Percentiles rank a stretch among this genome's conserved stretches.
These are phyloP conservation scores for Fusarium sp. DNA, from an alignment of 2,329 filamentous ascomycete species.

Conservation along the genomic window DNA sequence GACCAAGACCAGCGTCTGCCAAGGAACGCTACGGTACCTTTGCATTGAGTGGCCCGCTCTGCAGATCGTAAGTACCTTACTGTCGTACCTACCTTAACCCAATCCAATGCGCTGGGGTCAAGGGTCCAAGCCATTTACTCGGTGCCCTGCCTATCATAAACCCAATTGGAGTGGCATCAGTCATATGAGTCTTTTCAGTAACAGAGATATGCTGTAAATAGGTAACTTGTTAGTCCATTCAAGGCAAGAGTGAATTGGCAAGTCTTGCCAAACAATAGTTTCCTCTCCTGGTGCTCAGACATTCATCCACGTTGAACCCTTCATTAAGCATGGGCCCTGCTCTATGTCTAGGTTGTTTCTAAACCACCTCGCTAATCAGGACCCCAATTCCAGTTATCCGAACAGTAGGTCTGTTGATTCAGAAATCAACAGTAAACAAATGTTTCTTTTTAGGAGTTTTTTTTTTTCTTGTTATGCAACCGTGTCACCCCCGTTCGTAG, in stretches of 20 bases:
- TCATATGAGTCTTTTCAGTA: background rate
- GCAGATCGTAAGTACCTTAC: slow-evolving; percentile 13
- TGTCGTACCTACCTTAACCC: slow-evolving; percentile 17
- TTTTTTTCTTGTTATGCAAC: slow-evolving; percentile 18
- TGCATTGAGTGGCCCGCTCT: slow-evolving; percentile 18
- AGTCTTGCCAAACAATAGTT: slow-evolving; percentile 1
- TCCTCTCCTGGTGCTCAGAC: slow-evolving; percentile 1
- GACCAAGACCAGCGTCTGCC: slow-evolving; percentile 7
- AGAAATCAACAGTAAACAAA: background rate
- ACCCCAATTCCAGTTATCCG: slow-evolving; percentile 9
- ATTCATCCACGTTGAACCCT: slow-evolving; percentile 21
- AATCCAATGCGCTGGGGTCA: slow-evolving; percentile 23
- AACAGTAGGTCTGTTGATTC: background rate
- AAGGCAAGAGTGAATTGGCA: background rate
- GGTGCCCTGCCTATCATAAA: slow-evolving; percentile 33
- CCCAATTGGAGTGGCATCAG: slow-evolving; percentile 13
- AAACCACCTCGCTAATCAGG: slow-evolving; percentile 26
- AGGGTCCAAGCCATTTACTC: slow-evolving; percentile 34
- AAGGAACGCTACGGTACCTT: slow-evolving; percentile 20
- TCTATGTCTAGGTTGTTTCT: slow-evolving; percentile 19
- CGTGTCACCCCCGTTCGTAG: slow-evolving; percentile 14
- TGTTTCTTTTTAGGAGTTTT: slow-evolving; percentile 8
- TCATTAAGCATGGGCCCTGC: slow-evolving; percentile 24
- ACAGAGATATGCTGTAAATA: background rate
- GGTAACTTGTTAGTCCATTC: background rate